Percentiles rank a stretch among this genome's conserved stretches.
phyloP scores from a whole-genome alignment of 2,329 filamentous ascomycete genomes.

The Scedosporium boydii region DNA sequence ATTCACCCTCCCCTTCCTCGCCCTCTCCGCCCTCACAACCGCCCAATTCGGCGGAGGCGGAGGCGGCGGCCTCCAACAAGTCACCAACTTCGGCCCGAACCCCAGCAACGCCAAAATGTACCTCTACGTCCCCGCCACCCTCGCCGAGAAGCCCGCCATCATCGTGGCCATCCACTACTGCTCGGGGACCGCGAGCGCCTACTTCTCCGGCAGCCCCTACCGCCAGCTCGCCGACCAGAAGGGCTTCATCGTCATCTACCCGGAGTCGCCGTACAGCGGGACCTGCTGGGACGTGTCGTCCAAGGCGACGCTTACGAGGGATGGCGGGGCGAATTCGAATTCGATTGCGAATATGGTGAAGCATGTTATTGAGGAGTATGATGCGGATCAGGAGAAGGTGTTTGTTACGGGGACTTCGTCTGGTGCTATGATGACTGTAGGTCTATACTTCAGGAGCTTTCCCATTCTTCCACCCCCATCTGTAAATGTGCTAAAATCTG shows the following conservation, averaged over 20 bases:
- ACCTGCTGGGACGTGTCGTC: constrained; percentile 51
- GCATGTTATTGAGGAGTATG: constrained; percentile 42
- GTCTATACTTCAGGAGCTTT: too few species aligned
- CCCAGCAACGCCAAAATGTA: constrained; percentile 14
- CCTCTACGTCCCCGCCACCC: constrained; percentile 21
- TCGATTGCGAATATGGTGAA: constrained; percentile 50
- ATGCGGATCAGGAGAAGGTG: constrained; percentile 38
- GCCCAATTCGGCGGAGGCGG: constrained; percentile 6
- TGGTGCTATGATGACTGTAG: constrained; percentile 44
- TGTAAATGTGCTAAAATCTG: too few species aligned
- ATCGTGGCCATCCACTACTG: constrained; percentile 47
- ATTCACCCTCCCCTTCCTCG: not conserved
- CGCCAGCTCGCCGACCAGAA: constrained; percentile 28
- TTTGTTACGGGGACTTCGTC: constrained; percentile 42
- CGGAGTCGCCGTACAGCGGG: constrained; percentile 29
- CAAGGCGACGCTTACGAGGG: constrained; percentile 38
- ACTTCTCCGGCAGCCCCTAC: constrained; percentile 39
- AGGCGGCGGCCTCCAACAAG: constrained; percentile 22
- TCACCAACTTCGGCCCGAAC: constrained; percentile 29
- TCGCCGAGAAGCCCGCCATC: constrained; percentile 31
- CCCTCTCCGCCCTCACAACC: constrained; percentile 1
- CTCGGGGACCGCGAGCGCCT: constrained; percentile 36
- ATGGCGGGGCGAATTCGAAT: constrained; percentile 46
- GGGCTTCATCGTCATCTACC: constrained; percentile 41
- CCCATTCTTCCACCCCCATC: too few species aligned